Evolutionary conservation across 176 grass and related monocot species (phyloP).

Genomic region (Bothriochloa decipiens): DNA sequence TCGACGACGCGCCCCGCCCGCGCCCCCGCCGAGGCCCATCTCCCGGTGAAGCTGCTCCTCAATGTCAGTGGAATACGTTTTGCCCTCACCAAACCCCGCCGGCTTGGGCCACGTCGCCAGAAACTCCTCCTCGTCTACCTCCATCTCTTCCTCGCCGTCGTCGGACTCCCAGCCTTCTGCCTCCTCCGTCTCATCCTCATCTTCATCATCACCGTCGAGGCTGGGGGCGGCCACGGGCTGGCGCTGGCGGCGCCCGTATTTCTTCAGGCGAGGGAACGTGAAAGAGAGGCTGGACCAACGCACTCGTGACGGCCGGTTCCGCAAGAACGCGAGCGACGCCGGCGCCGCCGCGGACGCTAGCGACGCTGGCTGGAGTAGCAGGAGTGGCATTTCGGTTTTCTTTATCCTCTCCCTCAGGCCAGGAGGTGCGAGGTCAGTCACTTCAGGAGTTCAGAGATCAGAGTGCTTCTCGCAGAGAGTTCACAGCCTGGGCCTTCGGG

Average conservation of each 20-base stretch:
- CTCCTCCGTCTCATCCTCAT: constrained; percentile 17
- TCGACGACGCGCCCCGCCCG: constrained; percentile 31
- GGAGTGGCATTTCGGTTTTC: too few relatives aligned
- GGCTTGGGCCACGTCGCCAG: constrained; percentile 58
- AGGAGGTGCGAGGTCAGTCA: too few relatives aligned
- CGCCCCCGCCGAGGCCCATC: constrained; percentile 56
- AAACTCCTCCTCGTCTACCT: constrained; percentile 44
- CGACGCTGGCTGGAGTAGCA: too few relatives aligned
- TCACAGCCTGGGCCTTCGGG: too few relatives aligned
- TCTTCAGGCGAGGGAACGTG: constrained; percentile 43
- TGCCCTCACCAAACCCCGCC: constrained; percentile 58
- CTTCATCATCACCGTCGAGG: constrained; percentile 26
- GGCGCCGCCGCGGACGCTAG: too few relatives aligned
- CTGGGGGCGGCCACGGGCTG: constrained; percentile 22
- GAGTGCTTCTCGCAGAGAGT: too few relatives aligned
- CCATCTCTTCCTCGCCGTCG: constrained; percentile 23
- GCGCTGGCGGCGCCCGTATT: constrained; percentile 39
- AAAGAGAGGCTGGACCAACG: too few relatives aligned
- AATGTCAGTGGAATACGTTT: constrained; percentile 54
- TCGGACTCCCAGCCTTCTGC: not conserved
- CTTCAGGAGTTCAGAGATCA: too few relatives aligned
- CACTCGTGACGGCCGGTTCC: too few relatives aligned
- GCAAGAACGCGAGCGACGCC: too few relatives aligned
- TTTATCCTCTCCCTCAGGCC: too few relatives aligned
- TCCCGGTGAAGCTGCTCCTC: constrained; percentile 67